These are phyloP conservation scores for Aspergillus quadricinctus DNA, from an alignment of 2,329 filamentous ascomycete species.

Conservation along the genomic window DNA sequence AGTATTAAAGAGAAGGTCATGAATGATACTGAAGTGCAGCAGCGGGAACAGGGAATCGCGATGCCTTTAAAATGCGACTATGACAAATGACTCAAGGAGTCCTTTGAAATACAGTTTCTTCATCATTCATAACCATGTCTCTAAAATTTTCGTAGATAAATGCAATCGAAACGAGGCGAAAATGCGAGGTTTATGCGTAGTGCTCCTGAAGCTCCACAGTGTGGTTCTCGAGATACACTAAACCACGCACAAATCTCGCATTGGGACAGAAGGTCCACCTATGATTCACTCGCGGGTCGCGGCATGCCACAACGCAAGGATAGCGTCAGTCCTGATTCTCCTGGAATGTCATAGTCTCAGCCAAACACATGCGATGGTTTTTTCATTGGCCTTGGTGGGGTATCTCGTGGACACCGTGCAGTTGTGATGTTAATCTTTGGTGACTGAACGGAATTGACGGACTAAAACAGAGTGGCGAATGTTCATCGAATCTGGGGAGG, in stretches of 20 bases:
- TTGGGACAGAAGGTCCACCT: not conserved
- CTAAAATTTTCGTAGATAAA: not conserved
- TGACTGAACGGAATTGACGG: not conserved
- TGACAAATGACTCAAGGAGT: not conserved
- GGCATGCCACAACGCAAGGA: not conserved
- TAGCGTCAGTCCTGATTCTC: not conserved
- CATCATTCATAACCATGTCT: not conserved
- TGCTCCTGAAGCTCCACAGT: not conserved
- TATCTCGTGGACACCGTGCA: not conserved
- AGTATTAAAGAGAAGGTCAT: not conserved
- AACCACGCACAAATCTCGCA: constrained; percentile 36
- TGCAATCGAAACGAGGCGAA: constrained; percentile 10
- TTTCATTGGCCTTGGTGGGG: not conserved
- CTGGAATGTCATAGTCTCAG: not conserved
- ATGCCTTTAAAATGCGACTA: not conserved
- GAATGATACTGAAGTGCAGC: not conserved
- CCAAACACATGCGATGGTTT: not conserved
- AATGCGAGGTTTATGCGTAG: constrained; percentile 32
- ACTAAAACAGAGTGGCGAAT: not conserved
- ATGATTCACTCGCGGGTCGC: not conserved
- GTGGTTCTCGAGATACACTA: constrained; percentile 7
- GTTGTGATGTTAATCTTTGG: not conserved
- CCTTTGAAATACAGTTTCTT: not conserved
- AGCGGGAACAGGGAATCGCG: not conserved
- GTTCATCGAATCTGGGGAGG: not conserved